Base-by-base conservation (phyloP, 2,329 filamentous ascomycete species). In the Alternaria consortialis region DNA sequence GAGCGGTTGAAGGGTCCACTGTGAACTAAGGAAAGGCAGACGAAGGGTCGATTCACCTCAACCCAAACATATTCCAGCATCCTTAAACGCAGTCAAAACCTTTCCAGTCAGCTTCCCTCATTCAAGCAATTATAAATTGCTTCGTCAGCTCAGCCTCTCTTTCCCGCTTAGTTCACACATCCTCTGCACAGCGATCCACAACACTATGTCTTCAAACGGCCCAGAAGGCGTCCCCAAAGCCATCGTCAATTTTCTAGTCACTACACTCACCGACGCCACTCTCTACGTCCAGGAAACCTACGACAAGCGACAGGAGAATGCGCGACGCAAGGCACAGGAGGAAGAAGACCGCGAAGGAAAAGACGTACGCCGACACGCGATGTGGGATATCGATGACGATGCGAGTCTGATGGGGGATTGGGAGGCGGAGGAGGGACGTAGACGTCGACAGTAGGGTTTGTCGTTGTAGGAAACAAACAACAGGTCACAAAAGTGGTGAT, bases 31-130 rank as follows among this genome's bases (percentile, higher is more conserved):
- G 27, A 2, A 48, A 34, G 31, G 17, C 46, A 25, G 17, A 6
- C 34, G 12, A 23, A 36, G 20, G 7, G 7, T 15, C 12, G 17
- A 20, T 34, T 47, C 44, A 47, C 44, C 29, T 47, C 12, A 1
- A 5, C n/a, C 12, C 8, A 20, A 5, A 12, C 44, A 2, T 29
- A 34, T 7, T 5, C 1, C 31, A 31, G 7, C 2, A 8, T 17
- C 17, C n/a, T 3, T 2, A 25, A 4, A 31, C 8, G 13, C 32
- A 13, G 13, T 15, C 31, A 15, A 27, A 6, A 44, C 2, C 5
- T 15, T 6, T 2, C 1, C 4, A 5, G 0, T 0, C 4, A 0
- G 2, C 15, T n/a, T 5, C 5, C 4, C 40, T n/a, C 2, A n/a
- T 15, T 27, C 13, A 9, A 3, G 4, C 4, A 4, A 8, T 8